Percentiles rank a stretch among this genome's conserved stretches.
Conservation (phyloP, 208 protist genomes). For the Leishmania arabica region DNA sequence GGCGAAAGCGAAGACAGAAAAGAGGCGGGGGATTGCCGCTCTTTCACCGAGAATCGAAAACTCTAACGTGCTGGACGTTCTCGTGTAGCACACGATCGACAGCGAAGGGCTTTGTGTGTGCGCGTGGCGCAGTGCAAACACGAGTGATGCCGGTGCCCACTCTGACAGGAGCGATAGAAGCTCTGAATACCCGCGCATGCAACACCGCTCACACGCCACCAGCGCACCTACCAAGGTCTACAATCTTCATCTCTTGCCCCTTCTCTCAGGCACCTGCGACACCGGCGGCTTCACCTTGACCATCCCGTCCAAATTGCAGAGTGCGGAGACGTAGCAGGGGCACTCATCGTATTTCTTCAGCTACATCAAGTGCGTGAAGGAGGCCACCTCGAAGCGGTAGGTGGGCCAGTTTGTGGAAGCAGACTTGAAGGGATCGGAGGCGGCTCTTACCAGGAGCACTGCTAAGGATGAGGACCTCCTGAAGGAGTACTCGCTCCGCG, state of each 20-base stretch:
- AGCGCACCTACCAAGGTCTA: neutral
- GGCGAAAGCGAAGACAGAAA: neutral
- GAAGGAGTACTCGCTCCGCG: constrained; percentile 89
- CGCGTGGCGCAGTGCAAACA: neutral
- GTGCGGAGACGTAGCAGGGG: constrained; percentile 41
- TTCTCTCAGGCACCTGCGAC: neutral
- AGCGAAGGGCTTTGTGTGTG: neutral
- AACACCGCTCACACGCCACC: neutral
- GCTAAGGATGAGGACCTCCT: constrained; percentile 38
- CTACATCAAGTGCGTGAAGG: constrained; percentile 65
- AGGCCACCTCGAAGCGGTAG: constrained; percentile 69
- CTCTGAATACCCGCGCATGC: neutral
- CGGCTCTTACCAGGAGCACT: constrained; percentile 16
- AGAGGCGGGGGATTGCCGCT: neutral
- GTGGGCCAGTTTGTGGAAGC: constrained; percentile 69
- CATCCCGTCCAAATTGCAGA: constrained; percentile 53
- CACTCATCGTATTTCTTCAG: constrained; percentile 69
- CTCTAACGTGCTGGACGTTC: neutral
- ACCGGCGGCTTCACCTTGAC: neutral
- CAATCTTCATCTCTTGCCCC: neutral
- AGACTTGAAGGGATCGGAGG: constrained; percentile 71
- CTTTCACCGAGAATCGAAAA: neutral
- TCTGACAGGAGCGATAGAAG: neutral
- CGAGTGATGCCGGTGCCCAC: neutral
- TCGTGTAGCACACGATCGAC: neutral